Evolutionary conservation across 495 filamentous ascomycete species (phyloP), one percentile per base, ranked within the genome.

Genomic region (Jackrogersella multiformis): DNA sequence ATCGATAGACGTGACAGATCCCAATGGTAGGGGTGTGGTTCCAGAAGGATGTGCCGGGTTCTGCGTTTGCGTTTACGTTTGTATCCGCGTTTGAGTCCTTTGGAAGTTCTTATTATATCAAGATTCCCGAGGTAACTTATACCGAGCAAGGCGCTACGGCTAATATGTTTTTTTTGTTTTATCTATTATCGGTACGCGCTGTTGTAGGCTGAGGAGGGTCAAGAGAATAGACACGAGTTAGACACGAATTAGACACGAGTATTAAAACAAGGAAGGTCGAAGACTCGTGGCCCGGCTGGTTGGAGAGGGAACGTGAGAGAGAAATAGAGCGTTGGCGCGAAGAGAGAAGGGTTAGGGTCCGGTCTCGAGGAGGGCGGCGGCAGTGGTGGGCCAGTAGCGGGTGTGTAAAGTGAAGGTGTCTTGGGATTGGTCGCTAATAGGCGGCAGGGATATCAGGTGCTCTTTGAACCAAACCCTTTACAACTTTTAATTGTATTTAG

Each of bases 401-500:
- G 53, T 48, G 67, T 36, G 66, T 28, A 48, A 61, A 53, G 61
- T 45, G 60, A 64, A 66, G 56, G 42, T 52, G 61, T 56, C 52
- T 34, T 52, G 28, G 61, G 61, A 70, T 70, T 70, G 67, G 67
- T 21, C 62, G 57, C 15, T 55, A 48, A 41, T 21, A 60, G 57
- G 36, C 56, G 46, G 46, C 56, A 70, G 56, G 67, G 67, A 70
- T n/a, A n/a, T 70, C 67, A 70, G 61, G 67, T 66, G 67, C 53
- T 61, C 49, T 66, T 53, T 61, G 56, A 61, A 62, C 49, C 56
- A 70, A 70, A 39, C 66, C 56, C 28, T 39, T 60, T 63, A 63
- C 21, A 44, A 54, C n/a, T 68, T n/a, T 63, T 53, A 59, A 63
- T 63, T 64, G 56, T 24, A 24, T 20, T 12, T 45, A 36, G n/a